Conservation (phyloP, 1,284 basidiomycete genomes). For the Pascua sp. region DNA sequence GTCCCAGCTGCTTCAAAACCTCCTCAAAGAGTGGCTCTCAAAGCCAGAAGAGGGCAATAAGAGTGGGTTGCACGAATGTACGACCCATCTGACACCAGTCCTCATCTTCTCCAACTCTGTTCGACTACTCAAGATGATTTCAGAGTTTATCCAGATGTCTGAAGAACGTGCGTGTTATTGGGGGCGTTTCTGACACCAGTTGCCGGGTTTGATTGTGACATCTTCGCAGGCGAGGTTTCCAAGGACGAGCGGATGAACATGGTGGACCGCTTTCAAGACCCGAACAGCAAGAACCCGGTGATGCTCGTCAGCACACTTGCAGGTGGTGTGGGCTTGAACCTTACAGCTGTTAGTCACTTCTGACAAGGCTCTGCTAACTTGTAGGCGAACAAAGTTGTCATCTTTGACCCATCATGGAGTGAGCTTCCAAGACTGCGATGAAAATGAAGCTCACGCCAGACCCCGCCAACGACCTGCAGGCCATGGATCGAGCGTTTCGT, state of each 20-base stretch:
- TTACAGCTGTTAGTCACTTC: slow-evolving; percentile 37
- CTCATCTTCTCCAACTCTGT: slow-evolving; percentile 53
- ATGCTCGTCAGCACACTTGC: slow-evolving; percentile 48
- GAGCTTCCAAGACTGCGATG: slow-evolving; percentile 7
- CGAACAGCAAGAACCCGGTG: slow-evolving; percentile 41
- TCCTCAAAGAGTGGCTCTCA: slow-evolving; percentile 50
- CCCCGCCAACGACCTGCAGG: slow-evolving; percentile 50
- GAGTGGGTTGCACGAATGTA: slow-evolving; percentile 17
- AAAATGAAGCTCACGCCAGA: slow-evolving; percentile 22
- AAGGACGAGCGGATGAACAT: slow-evolving; percentile 46
- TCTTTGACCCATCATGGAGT: slow-evolving; percentile 52
- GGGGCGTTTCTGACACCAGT: slow-evolving; percentile 31
- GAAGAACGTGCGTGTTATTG: slow-evolving; percentile 33
- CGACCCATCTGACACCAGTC: slow-evolving; percentile 29
- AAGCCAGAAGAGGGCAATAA: slow-evolving; percentile 48
- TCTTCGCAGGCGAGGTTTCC: slow-evolving; percentile 50
- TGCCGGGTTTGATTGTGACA: slow-evolving; percentile 37
- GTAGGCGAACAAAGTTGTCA: slow-evolving; percentile 52
- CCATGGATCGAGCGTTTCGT: slow-evolving; percentile 54
- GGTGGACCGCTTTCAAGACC: slow-evolving; percentile 53
- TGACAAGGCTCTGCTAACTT: not conserved
- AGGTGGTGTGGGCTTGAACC: slow-evolving; percentile 44
- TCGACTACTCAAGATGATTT: slow-evolving; percentile 51
- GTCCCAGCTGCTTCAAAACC: slow-evolving; percentile 44
- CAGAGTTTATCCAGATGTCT: slow-evolving; percentile 46